phyloP scores from a whole-genome alignment of 352 stramenopile genomes.

The Globisporangium spiculum region DNA sequence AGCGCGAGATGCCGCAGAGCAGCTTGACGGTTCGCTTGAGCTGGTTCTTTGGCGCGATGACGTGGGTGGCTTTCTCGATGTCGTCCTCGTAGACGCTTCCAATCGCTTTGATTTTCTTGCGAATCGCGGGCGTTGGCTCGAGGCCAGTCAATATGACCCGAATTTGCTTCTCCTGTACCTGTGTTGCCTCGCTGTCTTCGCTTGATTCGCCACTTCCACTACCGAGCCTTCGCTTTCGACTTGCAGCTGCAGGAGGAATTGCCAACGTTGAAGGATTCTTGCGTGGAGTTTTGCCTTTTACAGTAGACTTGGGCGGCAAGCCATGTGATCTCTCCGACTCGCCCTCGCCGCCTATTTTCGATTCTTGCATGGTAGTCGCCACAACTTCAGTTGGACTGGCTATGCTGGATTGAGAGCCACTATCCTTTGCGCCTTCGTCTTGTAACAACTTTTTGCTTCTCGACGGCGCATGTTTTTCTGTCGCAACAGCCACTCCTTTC shows the following conservation, averaged over 20 bases:
- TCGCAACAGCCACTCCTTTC: background rate
- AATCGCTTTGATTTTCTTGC: constrained; percentile 46
- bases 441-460: background rate
- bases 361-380: background rate
- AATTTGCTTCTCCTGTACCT: constrained; percentile 17
- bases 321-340: background rate
- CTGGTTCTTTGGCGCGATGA: constrained; percentile 45
- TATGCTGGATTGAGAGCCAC: background rate
- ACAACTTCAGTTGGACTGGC: background rate
- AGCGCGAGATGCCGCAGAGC: background rate
- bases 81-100: constrained; percentile 42
- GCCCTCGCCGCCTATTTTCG: background rate
- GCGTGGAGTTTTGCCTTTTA: background rate
- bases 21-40: constrained; percentile 61
- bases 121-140: constrained; percentile 34
- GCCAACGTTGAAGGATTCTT: background rate
- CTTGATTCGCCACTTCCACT: background rate
- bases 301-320: background rate
- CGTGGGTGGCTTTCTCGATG: constrained; percentile 45
- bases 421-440: background rate
- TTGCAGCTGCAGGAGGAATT: background rate
- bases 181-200: background rate
- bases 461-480: background rate
- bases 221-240: background rate
- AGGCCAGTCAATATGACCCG: constrained; percentile 57